These are phyloP conservation scores for Rhodotorula mucilaginosa DNA, from an alignment of 1,284 basidiomycete genomes.

Conservation along the genomic window DNA sequence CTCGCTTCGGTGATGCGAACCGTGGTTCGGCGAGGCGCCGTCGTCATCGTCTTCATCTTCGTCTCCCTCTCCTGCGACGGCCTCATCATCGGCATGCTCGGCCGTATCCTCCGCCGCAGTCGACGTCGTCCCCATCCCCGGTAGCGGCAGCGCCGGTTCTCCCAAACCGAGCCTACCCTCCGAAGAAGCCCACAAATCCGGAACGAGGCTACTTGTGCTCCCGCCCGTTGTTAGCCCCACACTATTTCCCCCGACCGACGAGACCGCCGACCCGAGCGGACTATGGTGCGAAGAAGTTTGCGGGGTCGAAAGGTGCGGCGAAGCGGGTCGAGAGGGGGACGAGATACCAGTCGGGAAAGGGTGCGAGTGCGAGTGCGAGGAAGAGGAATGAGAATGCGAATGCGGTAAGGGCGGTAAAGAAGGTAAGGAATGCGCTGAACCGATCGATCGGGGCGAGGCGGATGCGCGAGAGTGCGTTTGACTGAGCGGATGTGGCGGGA, in stretches of 20 bases:
- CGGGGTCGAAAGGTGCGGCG: constrained; percentile 23
- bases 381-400: not conserved
- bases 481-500: not conserved
- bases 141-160: constrained; percentile 27
- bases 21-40: not conserved
- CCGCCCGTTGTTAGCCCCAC: not conserved
- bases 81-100: not conserved
- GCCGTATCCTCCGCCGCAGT: not conserved
- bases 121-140: not conserved
- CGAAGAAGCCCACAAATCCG: constrained; percentile 15
- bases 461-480: not conserved
- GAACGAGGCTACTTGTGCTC: constrained; percentile 18
- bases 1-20: not conserved
- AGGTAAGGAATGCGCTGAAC: not conserved
- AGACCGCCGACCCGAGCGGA: not conserved
- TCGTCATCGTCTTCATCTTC: not conserved
- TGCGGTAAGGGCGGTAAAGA: not conserved
- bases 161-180: constrained; percentile 13
- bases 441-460: not conserved
- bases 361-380: constrained; percentile 3
- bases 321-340: constrained; percentile 18
- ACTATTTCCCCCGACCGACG: not conserved
- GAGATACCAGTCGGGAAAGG: constrained; percentile 29
- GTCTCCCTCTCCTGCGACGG: not conserved
- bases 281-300: constrained; percentile 4